Conservation (phyloP, 257 asterid species). For the Rehmannia glutinosa region DNA sequence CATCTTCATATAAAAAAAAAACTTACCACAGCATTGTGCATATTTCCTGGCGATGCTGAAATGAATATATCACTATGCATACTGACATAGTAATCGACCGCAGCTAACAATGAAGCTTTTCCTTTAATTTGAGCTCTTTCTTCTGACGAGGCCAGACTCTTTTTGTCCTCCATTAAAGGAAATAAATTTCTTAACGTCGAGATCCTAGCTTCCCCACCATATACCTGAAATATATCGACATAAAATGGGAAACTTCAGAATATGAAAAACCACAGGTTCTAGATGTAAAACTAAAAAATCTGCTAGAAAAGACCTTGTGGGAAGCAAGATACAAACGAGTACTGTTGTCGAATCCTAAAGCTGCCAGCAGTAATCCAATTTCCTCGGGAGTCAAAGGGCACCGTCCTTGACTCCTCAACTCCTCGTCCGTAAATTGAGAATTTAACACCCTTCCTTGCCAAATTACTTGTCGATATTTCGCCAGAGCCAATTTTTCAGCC, state of each 20-base stretch:
- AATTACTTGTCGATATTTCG: conserved; percentile 87
- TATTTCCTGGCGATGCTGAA: conserved; percentile 98
- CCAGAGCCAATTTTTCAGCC: conserved; percentile 90
- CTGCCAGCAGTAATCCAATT: conserved; percentile 84
- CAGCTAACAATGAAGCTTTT: conserved; percentile 93
- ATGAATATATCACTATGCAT: conserved; percentile 91
- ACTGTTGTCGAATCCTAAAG: conserved; percentile 82
- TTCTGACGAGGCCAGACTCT: conserved; percentile 82
- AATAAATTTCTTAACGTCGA: conserved; percentile 64
- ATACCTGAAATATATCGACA: conserved; percentile 46
- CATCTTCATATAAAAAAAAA: background rate
- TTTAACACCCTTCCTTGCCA: conserved; percentile 97
- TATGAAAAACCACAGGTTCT: background rate
- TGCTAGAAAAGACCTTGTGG: conserved; percentile 59
- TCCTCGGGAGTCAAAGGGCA: conserved; percentile 98
- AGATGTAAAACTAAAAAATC: background rate
- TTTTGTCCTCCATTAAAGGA: conserved; percentile 90
- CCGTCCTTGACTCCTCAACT: conserved; percentile 89
- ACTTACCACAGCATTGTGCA: conserved; percentile 96
- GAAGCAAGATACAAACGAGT: conserved; percentile 95
- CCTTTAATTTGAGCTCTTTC: conserved; percentile 83
- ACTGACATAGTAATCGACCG: conserved; percentile 90
- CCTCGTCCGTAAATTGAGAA: conserved; percentile 94
- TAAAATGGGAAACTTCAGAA: background rate
- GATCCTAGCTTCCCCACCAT: conserved; percentile 92